Base-by-base conservation (phyloP, 2,329 filamentous ascomycete genomes). In the Ceratocystis lukuohia region DNA sequence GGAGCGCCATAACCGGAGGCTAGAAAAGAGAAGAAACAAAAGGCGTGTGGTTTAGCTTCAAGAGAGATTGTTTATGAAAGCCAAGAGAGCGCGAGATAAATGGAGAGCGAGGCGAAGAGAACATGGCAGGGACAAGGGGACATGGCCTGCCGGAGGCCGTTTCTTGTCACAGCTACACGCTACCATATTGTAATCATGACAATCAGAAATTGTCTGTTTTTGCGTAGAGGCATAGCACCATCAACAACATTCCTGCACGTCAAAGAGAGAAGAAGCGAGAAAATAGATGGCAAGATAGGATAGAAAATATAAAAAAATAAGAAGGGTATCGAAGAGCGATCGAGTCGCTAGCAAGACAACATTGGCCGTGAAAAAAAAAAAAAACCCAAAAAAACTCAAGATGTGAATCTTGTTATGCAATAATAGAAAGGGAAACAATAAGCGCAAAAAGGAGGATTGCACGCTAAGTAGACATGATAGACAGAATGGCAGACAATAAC, bases 301-400 rank as follows among this genome's bases (percentile, higher is more conserved):
- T 28, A 44, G 28, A 25, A 56, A n/a, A 46, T 20, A 63, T 45
- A 57, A 50, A 59, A 46, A 46, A 64, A 33, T 33, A 65, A 62
- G 61, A 67, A 62, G 66, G 66, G 66, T 68, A 68, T 68, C 66
- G 66, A 68, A 61, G 65, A 67, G 50, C 57, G 62, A 17, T 62
- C 56, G 50, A 67, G 50, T 61, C 61, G 61, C 48, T 22, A 62
- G 61, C 20, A 62, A 48, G 30, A 30, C 48, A 37, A 45, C 28
- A 41, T 53, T 50, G 41, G 62, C 20, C 62, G 25, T 56, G 33
- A 20, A 45, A 28, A 61, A 45, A 66, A 61, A 66, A 17, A 67
- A 65, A 44, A 45, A 28, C 28, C 5, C n/a, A 25, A 37, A 59
- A 15, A 15, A 53, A 15, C 22, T 25, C 25, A 12, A 25, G 48